A percentile compares a stretch with the other conserved stretches of the same genome.
These are phyloP conservation scores for Waitea zeae DNA, from an alignment of 1,284 basidiomycete genomes.

Conservation along the genomic window DNA sequence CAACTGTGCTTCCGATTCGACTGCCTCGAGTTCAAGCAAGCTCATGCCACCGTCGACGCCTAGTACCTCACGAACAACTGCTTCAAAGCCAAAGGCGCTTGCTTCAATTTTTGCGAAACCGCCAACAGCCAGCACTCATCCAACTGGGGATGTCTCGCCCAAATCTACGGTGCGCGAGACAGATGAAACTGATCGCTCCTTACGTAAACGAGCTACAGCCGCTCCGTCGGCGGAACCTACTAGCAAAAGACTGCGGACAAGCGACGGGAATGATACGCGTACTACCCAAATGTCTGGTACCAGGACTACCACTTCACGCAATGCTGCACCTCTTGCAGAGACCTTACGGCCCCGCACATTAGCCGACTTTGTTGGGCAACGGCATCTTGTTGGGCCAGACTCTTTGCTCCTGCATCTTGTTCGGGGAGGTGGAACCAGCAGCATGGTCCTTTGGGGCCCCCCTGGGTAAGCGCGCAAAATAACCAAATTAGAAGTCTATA, in stretches of 20 bases:
- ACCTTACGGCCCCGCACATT: constrained; percentile 39
- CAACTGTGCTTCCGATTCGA: constrained; percentile 1
- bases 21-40: background rate
- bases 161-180: no score
- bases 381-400: constrained; percentile 33
- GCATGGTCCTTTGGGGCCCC: constrained; percentile 60
- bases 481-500: background rate
- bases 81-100: background rate
- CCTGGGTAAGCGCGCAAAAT: constrained; percentile 34
- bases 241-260: no score
- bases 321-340: constrained; percentile 43
- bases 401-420: constrained; percentile 35
- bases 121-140: no score
- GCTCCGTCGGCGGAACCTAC: no score
- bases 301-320: background rate
- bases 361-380: constrained; percentile 54
- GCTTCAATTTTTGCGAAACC: no score
- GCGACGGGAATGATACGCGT: background rate
- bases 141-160: no score
- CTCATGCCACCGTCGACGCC: background rate
- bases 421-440: constrained; percentile 30
- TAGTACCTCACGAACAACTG: background rate
- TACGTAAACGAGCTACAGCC: no score
- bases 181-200: no score
- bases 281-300: background rate